Conservation (phyloP, 257 asterid genomes). For the Linderniella brevidens region DNA sequence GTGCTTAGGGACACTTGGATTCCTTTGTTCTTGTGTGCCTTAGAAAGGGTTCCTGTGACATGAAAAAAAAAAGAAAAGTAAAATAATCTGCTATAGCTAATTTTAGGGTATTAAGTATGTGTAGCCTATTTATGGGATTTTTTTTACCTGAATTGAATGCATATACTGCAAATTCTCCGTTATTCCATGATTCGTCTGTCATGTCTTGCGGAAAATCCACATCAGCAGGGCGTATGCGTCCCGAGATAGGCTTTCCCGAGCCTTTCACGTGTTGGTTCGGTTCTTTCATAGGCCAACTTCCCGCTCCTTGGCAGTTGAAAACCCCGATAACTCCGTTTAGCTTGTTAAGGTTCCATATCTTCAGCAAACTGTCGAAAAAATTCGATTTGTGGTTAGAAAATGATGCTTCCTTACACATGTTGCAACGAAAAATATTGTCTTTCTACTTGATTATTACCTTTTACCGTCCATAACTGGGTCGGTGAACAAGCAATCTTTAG, state of each 20-base stretch:
- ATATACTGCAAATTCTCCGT: conserved; percentile 31
- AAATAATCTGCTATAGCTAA: not conserved
- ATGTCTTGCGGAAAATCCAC: conserved; percentile 32
- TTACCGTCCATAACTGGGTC: conserved; percentile 51
- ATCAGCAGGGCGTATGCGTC: conserved; percentile 30
- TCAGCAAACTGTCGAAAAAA: conserved; percentile 30
- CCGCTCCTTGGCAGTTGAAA: conserved; percentile 72
- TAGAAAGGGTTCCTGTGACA: conserved; percentile 26
- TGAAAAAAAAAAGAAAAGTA: not conserved
- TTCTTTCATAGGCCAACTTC: conserved; percentile 39
- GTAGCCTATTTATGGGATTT: no score
- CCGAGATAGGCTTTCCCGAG: conserved; percentile 10
- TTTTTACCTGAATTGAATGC: conserved; percentile 30
- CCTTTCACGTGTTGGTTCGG: conserved; percentile 8
- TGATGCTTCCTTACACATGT: not conserved
- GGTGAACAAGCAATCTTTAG: conserved; percentile 41
- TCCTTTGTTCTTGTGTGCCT: conserved; percentile 15
- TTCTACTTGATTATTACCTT: conserved; percentile 30
- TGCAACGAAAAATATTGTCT: not conserved
- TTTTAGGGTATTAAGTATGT: not conserved
- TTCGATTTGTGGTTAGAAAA: not conserved
- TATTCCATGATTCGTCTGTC: conserved; percentile 29
- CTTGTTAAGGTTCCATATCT: conserved; percentile 66
- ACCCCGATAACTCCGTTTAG: conserved; percentile 40
- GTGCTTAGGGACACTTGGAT: conserved; percentile 23